Conservation (phyloP, 495 filamentous ascomycete species). For the Aspergillus incahuasiensis region DNA sequence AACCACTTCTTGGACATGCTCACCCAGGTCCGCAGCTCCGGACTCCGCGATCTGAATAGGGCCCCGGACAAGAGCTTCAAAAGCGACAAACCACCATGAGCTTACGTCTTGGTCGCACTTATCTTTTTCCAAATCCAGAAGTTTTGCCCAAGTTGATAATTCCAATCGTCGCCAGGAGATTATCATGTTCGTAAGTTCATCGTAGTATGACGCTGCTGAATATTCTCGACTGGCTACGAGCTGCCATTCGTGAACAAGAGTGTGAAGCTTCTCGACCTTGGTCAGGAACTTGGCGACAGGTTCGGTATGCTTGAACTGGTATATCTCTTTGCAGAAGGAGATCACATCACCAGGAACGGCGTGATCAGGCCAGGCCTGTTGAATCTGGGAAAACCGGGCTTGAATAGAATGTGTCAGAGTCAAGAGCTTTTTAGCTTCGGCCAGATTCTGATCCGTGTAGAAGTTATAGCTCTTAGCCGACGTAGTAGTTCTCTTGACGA, state of each 20-base stretch:
- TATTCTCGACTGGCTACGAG: conserved; percentile 77
- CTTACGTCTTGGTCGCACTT: conserved; percentile 70
- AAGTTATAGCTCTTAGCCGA: conserved; percentile 66
- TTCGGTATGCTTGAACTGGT: conserved; percentile 72
- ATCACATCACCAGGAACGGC: conserved; percentile 73
- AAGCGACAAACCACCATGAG: conserved; percentile 96
- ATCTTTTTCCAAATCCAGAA: conserved; percentile 81
- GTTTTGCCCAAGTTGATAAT: conserved; percentile 80
- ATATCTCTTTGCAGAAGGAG: conserved; percentile 62
- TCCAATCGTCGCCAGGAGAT: conserved; percentile 88
- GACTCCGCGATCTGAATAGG: conserved; percentile 58
- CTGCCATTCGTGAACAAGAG: conserved; percentile 86
- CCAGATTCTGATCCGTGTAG: conserved; percentile 74
- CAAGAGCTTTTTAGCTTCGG: conserved; percentile 67
- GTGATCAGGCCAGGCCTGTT: conserved; percentile 66
- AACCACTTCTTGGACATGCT: conserved; percentile 63
- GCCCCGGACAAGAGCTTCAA: conserved; percentile 76
- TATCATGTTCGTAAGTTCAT: conserved; percentile 68
- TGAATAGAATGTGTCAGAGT: conserved; percentile 60
- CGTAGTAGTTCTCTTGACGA: conserved; percentile 36
- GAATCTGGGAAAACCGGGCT: conserved; percentile 64
- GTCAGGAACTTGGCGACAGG: conserved; percentile 81
- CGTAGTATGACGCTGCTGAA: conserved; percentile 61
- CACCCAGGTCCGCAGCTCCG: conserved; percentile 49
- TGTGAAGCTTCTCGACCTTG: conserved; percentile 78